Evolutionary conservation across 2,329 filamentous ascomycete species (phyloP).

Genomic region (Fusarium abutilonis): DNA sequence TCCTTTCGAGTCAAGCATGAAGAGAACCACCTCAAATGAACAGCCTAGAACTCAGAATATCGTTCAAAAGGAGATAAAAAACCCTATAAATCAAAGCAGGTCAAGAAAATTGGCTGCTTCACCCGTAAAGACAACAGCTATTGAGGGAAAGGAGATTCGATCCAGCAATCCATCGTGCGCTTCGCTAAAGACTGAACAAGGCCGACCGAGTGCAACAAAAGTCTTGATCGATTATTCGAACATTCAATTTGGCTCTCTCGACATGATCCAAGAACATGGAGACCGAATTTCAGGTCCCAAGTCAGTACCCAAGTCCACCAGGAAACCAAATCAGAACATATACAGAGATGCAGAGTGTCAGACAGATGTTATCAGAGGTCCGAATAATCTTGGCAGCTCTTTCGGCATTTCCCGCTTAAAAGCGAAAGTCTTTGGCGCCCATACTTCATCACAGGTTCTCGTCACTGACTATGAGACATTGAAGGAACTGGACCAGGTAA

Average conservation of each 20-base stretch:
- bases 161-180: neutral
- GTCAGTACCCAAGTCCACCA: neutral
- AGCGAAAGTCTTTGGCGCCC: neutral
- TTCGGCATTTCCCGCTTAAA: neutral
- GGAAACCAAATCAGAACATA: neutral
- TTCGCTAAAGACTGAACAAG: neutral
- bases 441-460: slow-evolving; percentile 31
- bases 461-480: slow-evolving; percentile 42
- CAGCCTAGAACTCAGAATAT: neutral
- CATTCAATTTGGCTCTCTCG: neutral
- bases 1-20: slow-evolving; percentile 39
- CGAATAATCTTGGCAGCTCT: neutral
- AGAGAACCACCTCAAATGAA: neutral
- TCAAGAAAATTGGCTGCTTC: no score
- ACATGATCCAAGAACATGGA: no score
- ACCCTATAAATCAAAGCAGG: neutral
- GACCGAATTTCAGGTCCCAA: neutral
- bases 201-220: neutral
- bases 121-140: neutral
- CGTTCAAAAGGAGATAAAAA: neutral
- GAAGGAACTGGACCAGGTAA: slow-evolving; percentile 40
- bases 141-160: neutral
- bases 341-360: slow-evolving; percentile 30
- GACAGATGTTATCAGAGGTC: neutral
- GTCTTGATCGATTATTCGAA: neutral